Base-by-base conservation (phyloP, 495 filamentous ascomycete genomes). In the Margaritispora aquatica region DNA sequence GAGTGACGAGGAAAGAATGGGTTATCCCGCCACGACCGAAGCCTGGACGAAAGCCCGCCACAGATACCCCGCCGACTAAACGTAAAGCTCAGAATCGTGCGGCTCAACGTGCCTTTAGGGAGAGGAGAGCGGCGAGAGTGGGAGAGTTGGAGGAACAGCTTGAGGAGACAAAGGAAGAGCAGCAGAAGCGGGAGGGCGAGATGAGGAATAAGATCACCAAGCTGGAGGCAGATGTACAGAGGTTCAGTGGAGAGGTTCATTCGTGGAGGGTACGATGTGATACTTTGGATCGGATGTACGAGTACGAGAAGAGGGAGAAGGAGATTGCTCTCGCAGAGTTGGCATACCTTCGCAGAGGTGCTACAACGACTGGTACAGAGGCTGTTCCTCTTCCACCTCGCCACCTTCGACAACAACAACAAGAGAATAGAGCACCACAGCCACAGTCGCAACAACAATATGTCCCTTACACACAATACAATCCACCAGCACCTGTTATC, bases 21-120 rank as follows among this genome's bases (percentile, higher is more conserved):
- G 80, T 92, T 9, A 82, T 96, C 51, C 90, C 90, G 26, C 90
- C 90, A 52, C 82, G 89, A 50, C 90, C 90, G 24, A 94, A 94
- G 77, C 92, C 92, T n/a, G 92, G 92, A 34, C 83, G 92, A 53
- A 96, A 96, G 71, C 92, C 92, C 10, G 90, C 92, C 21, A 92
- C 88, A 15, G 91, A 97, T 66, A 91, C 89, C 2, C 91, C 91
- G 13, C 90, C 90, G 1, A 96, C 90, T 36, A 94, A 96, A 69
- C 84, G 92, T 57, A 95, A 96, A 73, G 89, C 88, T 0, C 92
- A 97, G 69, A 97, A 97, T 70, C 80, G 92, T 41, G 89, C 88
- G n/a, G 92, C 92, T 15, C 92, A 97, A 73, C 78, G 92, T 59
- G 89, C 89, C 1, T 96, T 96, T 68, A 80, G 92, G n/a, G 92